Percentiles rank a stretch among this genome's conserved stretches.
These are phyloP conservation scores for Zymoseptoria brevis DNA, from an alignment of 2,329 filamentous ascomycete species.

Conservation along the genomic window DNA sequence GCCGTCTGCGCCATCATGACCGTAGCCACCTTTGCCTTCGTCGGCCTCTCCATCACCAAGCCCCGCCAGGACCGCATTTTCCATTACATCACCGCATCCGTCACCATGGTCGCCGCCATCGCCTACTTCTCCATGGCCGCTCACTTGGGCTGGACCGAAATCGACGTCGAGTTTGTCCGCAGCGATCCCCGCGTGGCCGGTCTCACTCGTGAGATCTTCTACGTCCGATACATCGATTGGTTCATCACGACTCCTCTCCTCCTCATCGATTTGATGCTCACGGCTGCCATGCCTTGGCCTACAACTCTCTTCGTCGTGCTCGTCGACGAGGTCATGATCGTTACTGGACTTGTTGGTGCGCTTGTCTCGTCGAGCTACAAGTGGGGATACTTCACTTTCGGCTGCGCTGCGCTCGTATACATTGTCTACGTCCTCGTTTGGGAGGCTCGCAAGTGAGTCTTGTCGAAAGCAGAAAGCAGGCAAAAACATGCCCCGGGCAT, in stretches of 20 bases:
- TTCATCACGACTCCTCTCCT: slow-evolving; percentile 57
- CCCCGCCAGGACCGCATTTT: slow-evolving; percentile 51
- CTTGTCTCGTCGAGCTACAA: slow-evolving; percentile 57
- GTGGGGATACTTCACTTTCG: slow-evolving; percentile 59
- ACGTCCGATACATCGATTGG: slow-evolving; percentile 60
- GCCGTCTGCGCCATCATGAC: slow-evolving; percentile 54
- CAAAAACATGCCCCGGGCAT: too few relatives aligned
- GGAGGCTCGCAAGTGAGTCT: slow-evolving; percentile 40
- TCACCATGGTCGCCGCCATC: slow-evolving; percentile 53
- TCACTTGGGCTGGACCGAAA: slow-evolving; percentile 55
- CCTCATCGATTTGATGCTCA: slow-evolving; percentile 55
- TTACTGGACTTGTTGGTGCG: slow-evolving; percentile 59
- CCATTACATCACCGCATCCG: slow-evolving; percentile 55
- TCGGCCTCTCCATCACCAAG: slow-evolving; percentile 47
- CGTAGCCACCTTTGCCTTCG: slow-evolving; percentile 45
- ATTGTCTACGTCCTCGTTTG: slow-evolving; percentile 53
- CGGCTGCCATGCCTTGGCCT: slow-evolving; percentile 56
- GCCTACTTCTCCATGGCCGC: slow-evolving; percentile 62
- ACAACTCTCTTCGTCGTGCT: slow-evolving; percentile 56
- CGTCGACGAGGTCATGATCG: slow-evolving; percentile 58
- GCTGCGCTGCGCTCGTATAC: slow-evolving; percentile 43
- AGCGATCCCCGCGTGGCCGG: slow-evolving; percentile 40
- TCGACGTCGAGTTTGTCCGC: slow-evolving; percentile 52
- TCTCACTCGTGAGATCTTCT: slow-evolving; percentile 55
- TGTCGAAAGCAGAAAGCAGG: too few relatives aligned